Conservation (phyloP, 2,329 filamentous ascomycete species). For the Dothideomycetes sp. region DNA sequence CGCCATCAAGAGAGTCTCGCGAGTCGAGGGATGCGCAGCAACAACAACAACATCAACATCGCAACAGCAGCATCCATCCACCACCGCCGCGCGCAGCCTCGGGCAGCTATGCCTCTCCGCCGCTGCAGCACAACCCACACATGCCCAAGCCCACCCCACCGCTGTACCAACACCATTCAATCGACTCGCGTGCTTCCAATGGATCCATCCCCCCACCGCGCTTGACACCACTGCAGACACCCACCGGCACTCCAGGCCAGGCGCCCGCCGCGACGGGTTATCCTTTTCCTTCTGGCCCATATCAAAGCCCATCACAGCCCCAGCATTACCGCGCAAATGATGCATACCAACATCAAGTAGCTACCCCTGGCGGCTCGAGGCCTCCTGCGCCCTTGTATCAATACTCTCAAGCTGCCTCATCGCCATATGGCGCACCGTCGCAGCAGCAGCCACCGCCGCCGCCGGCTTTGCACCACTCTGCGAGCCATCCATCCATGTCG, state of each 20-base stretch:
- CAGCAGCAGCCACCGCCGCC: too few relatives aligned
- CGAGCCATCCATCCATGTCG: constrained; percentile 11
- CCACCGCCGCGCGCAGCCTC: constrained; percentile 3
- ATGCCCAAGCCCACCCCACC: constrained; percentile 5
- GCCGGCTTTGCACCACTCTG: background rate
- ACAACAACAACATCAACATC: constrained; percentile 1
- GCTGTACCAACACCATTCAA: constrained; percentile 11
- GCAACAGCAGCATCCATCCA: background rate
- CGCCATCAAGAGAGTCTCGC: constrained; percentile 9
- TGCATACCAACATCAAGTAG: background rate
- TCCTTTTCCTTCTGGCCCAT: constrained; percentile 8
- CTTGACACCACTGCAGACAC: constrained; percentile 19
- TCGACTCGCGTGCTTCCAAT: constrained; percentile 13
- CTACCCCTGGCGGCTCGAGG: constrained; percentile 1
- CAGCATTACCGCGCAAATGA: constrained; percentile 9
- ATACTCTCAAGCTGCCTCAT: constrained; percentile 11
- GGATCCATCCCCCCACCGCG: constrained; percentile 13
- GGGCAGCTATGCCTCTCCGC: constrained; percentile 7
- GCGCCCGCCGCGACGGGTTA: constrained; percentile 15
- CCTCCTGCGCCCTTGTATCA: constrained; percentile 4
- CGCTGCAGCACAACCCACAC: constrained; percentile 6
- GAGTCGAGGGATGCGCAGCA: constrained; percentile 1
- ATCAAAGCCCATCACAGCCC: constrained; percentile 18
- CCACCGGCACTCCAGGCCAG: constrained; percentile 13
- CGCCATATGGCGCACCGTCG: constrained; percentile 10